Percentiles rank a stretch among this genome's conserved stretches.
Evolutionary conservation across 1,284 basidiomycete genomes (phyloP).

Genomic region (Cutaneotrichosporon daszewskae): DNA sequence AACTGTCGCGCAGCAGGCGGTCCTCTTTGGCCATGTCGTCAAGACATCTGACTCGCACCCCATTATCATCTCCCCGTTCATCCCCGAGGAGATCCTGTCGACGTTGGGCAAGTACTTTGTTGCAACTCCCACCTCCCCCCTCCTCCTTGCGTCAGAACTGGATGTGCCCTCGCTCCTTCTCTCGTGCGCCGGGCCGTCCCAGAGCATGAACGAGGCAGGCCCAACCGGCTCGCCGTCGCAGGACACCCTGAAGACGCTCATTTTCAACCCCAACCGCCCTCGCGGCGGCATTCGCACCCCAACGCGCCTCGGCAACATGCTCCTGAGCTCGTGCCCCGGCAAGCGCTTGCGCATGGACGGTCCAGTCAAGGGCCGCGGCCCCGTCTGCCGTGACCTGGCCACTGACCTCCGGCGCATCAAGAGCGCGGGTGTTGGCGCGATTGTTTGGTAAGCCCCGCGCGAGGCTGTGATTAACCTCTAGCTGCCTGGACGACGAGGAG

Average conservation of each 20-base stretch:
- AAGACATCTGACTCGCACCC: slow-evolving; percentile 80
- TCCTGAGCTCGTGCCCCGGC: slow-evolving; percentile 88
- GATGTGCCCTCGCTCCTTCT: slow-evolving; percentile 52
- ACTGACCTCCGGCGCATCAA: slow-evolving; percentile 73
- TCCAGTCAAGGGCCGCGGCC: slow-evolving; percentile 70
- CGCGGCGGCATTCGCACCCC: slow-evolving; percentile 14
- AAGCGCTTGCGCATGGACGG: slow-evolving; percentile 89
- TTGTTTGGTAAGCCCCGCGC: slow-evolving; percentile 63
- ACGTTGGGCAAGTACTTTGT: slow-evolving; percentile 31
- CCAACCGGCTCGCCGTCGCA: slow-evolving; percentile 8
- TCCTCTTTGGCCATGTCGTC: slow-evolving; percentile 34
- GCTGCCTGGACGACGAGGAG: slow-evolving; percentile 83
- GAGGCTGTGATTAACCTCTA: slow-evolving; percentile 32
- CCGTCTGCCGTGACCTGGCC: slow-evolving; percentile 75
- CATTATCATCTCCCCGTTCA: slow-evolving; percentile 61
- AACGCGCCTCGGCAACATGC: slow-evolving; percentile 71
- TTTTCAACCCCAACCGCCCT: slow-evolving; percentile 13
- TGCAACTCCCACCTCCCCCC: slow-evolving; percentile 18
- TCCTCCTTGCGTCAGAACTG: slow-evolving; percentile 29
- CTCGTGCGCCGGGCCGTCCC: slow-evolving; percentile 51
- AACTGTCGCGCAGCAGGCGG: slow-evolving; percentile 69
- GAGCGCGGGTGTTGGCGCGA: slow-evolving; percentile 66
- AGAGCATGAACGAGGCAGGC: slow-evolving; percentile 10
- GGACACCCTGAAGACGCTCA: slow-evolving; percentile 11
- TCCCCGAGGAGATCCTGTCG: slow-evolving; percentile 31